A percentile compares a stretch with the other conserved stretches of the same genome.
phyloP scores from a whole-genome alignment of 441 rosid genomes.

The Macaranga tanarius region DNA sequence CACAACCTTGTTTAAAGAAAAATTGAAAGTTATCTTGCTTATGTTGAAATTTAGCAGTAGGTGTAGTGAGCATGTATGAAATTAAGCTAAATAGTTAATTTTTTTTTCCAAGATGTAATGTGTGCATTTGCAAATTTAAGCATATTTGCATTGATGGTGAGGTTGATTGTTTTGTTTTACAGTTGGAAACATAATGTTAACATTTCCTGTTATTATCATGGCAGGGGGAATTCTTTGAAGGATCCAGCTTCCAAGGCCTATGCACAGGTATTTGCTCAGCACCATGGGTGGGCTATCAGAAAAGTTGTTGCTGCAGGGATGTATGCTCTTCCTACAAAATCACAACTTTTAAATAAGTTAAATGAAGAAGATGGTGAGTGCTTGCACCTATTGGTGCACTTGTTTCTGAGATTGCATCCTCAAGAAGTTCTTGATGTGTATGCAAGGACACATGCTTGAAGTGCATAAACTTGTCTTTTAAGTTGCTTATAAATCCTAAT shows the following conservation, averaged over 20 bases:
- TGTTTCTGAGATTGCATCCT: slow-evolving; percentile 22
- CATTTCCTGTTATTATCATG: slow-evolving; percentile 18
- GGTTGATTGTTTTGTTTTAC: too few species aligned
- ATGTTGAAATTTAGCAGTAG: not conserved
- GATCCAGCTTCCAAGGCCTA: slow-evolving; percentile 90
- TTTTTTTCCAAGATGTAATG: not conserved
- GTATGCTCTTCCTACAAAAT: slow-evolving; percentile 87
- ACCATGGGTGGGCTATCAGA: slow-evolving; percentile 93
- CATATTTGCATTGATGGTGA: slow-evolving; percentile 2
- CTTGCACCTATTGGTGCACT: slow-evolving; percentile 5
- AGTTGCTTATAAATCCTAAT: not conserved
- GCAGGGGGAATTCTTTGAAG: slow-evolving; percentile 76
- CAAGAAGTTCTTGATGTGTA: not conserved
- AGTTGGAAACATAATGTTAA: slow-evolving; percentile 5
- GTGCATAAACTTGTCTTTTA: not conserved
- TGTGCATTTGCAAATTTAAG: slow-evolving; percentile 1
- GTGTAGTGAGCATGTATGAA: not conserved
- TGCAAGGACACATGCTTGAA: not conserved
- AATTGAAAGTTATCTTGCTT: not conserved
- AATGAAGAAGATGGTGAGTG: slow-evolving; percentile 91
- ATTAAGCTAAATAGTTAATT: not conserved
- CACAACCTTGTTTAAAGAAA: not conserved
- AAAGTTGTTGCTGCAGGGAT: slow-evolving; percentile 91
- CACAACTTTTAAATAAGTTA: slow-evolving; percentile 67
- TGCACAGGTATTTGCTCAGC: slow-evolving; percentile 87